phyloP scores from a whole-genome alignment of 2,329 filamentous ascomycete genomes.

The Penicillium brevicompactum region DNA sequence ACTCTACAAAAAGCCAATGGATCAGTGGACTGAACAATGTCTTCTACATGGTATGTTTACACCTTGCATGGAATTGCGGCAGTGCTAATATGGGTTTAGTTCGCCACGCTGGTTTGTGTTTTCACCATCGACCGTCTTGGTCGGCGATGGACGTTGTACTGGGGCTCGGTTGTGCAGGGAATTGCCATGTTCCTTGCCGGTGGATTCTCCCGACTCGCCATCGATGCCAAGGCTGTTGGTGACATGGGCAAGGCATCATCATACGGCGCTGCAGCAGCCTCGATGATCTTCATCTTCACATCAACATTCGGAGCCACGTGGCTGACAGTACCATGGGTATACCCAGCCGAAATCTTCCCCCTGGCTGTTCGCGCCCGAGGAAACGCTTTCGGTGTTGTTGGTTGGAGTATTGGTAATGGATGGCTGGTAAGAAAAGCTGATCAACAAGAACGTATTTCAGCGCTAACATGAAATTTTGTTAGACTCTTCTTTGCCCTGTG shows the following conservation, averaged over 20 bases:
- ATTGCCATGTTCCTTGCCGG: slow-evolving; percentile 70
- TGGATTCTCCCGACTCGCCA: slow-evolving; percentile 60
- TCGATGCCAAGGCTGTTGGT: slow-evolving; percentile 51
- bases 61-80: neutral
- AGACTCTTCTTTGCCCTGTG: slow-evolving; percentile 57
- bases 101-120: slow-evolving; percentile 68
- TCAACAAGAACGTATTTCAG: slow-evolving; percentile 7
- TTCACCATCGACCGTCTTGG: slow-evolving; percentile 71
- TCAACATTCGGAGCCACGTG: slow-evolving; percentile 66
- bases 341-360: slow-evolving; percentile 74
- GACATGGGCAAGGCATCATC: slow-evolving; percentile 50
- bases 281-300: slow-evolving; percentile 72
- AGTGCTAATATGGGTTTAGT: slow-evolving; percentile 40
- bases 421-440: slow-evolving; percentile 52
- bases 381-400: slow-evolving; percentile 74
- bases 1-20: slow-evolving; percentile 63
- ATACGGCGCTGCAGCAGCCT: slow-evolving; percentile 66
- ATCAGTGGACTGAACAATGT: slow-evolving; percentile 61
- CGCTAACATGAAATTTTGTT: slow-evolving; percentile 11
- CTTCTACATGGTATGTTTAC: slow-evolving; percentile 54
- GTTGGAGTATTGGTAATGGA: slow-evolving; percentile 75
- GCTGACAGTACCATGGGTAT: slow-evolving; percentile 64
- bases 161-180: slow-evolving; percentile 65
- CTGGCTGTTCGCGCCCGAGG: slow-evolving; percentile 71
- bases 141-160: slow-evolving; percentile 69